A percentile compares a stretch with the other conserved stretches of the same genome.
These are phyloP conservation scores for Cronartium quercuum DNA, from an alignment of 1,284 basidiomycete species.

Conservation along the genomic window DNA sequence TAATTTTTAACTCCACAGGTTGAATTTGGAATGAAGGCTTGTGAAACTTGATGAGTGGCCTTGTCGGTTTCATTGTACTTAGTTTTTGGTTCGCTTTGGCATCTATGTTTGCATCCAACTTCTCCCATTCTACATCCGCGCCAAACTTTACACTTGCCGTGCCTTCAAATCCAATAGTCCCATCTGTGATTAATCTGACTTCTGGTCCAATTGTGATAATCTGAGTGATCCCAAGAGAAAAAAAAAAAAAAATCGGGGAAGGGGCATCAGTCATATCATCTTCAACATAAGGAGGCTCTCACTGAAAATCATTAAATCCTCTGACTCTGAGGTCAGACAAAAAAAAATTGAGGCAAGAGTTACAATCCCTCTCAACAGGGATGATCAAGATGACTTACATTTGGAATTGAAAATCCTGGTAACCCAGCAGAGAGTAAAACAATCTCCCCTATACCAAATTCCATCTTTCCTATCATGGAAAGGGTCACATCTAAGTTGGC, in stretches of 20 bases:
- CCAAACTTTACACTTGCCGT: conserved; percentile 23
- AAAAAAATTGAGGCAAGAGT: not conserved
- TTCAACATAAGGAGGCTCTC: too few relatives aligned
- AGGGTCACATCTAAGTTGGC: not conserved
- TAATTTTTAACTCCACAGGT: conserved; percentile 7
- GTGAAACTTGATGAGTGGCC: conserved; percentile 7
- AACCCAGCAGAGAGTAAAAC: not conserved
- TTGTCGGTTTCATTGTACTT: not conserved
- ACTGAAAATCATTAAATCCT: too few relatives aligned
- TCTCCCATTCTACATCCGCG: conserved; percentile 14
- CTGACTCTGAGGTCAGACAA: too few relatives aligned
- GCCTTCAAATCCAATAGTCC: conserved; percentile 13
- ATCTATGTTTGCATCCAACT: conserved; percentile 14
- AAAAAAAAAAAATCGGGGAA: not conserved
- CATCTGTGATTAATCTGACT: conserved; percentile 15
- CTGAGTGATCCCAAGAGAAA: not conserved
- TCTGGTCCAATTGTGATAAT: conserved; percentile 33
- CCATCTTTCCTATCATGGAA: not conserved
- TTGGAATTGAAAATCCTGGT: not conserved
- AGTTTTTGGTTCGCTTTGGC: not conserved
- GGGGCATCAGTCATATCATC: too few relatives aligned
- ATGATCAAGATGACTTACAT: not conserved
- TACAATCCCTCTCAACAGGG: not conserved
- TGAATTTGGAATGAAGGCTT: conserved; percentile 12
- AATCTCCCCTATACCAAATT: not conserved